Conservation (phyloP, 2,329 filamentous ascomycete species). For the Stemphylium lycopersici region DNA sequence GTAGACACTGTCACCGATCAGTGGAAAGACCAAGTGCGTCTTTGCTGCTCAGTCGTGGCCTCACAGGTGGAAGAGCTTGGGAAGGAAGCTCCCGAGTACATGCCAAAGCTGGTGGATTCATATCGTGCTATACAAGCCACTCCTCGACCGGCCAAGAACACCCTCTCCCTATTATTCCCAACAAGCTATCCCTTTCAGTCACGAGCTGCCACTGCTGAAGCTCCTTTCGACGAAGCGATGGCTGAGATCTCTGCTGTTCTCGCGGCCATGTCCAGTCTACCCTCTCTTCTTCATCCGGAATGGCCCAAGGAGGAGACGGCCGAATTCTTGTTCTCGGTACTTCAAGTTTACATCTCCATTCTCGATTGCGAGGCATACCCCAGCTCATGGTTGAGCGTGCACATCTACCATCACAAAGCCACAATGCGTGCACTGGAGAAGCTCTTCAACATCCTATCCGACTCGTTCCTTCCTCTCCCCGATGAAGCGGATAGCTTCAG, state of each 20-base stretch:
- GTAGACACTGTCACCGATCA: slow-evolving; percentile 76
- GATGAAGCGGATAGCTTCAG: slow-evolving; percentile 93
- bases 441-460: slow-evolving; percentile 77
- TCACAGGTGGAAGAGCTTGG: slow-evolving; percentile 81
- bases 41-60: slow-evolving; percentile 91
- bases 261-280: slow-evolving; percentile 77
- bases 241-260: slow-evolving; percentile 88
- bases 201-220: slow-evolving; percentile 65
- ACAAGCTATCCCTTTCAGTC: slow-evolving; percentile 86
- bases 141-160: slow-evolving; percentile 62
- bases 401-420: slow-evolving; percentile 91
- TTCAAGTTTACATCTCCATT: slow-evolving; percentile 88
- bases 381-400: slow-evolving; percentile 84
- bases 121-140: slow-evolving; percentile 78
- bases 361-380: slow-evolving; percentile 90
- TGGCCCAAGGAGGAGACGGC: slow-evolving; percentile 75
- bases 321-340: slow-evolving; percentile 74
- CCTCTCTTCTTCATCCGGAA: slow-evolving; percentile 76
- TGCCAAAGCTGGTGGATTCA: slow-evolving; percentile 88
- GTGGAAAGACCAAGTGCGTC: slow-evolving; percentile 89
- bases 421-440: slow-evolving; percentile 86
- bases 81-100: slow-evolving; percentile 83
- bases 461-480: slow-evolving; percentile 82
- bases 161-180: slow-evolving; percentile 87
- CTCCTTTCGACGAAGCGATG: slow-evolving; percentile 82